Evolutionary conservation across 1,139 yeast species (phyloP), one percentile per base, ranked within the genome.

Genomic region (Yamadazyma atlantica): DNA sequence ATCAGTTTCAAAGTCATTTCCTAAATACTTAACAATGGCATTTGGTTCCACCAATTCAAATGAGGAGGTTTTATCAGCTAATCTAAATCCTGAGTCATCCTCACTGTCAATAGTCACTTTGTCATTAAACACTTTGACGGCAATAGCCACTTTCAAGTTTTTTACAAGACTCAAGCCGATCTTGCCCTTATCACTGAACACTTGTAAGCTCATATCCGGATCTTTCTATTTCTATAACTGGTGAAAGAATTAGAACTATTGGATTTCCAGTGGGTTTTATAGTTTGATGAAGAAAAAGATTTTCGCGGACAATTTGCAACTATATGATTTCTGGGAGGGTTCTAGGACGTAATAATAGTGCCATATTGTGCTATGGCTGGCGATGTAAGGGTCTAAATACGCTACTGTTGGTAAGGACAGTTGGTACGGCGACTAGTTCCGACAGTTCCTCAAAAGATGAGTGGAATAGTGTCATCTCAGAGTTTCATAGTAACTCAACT

Each of bases 21-120:
- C 66, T 43, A 84, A 66, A 54, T 78, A 87, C 58, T 83, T 80
- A 41, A 87, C 89, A 42, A 89, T 84, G 17, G 97, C 86, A 58
- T 89, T 87, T 24, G 94, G 76, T 60, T 88, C 96, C 44, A 76
- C 66, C 48, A 89, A 71, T 49, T 73, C 75, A 40, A 82, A 75
- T 12, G 58, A 66, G 25, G 59, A 45, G 50, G 51, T 58, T 46
- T 59, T 55, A 48, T 65, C 63, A 32, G 55, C 53, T 38, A 78
- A 62, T 17, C 55, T 45, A 29, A 70, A 56, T 10, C 58, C 58
- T 34, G 64, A 55, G 36, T 62, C 69, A 35, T 65, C 69, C 30
- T 63, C 70, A 27, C 60, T 36, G 42, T 50, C 41, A 52, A 59
- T 50, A 45, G 59, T 40, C 16, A 66, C 43, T 28, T 63, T 51